Evolutionary conservation across 2,329 filamentous ascomycete genomes (phyloP).

Genomic region (Davidsoniella australis): DNA sequence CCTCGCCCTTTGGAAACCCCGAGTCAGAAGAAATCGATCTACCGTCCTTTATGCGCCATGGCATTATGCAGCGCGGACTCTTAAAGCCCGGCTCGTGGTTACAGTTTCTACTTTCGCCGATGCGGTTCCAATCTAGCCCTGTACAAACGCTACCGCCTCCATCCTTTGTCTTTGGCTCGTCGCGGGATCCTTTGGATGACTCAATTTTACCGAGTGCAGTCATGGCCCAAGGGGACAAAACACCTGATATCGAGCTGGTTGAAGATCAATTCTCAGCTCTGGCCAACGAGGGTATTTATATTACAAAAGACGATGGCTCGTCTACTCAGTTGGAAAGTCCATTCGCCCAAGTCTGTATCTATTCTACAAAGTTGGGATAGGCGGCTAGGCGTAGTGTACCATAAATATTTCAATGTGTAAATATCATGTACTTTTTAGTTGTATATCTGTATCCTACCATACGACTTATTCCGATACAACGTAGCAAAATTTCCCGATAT

Average conservation of each 20-base stretch:
- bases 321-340: constrained; percentile 11
- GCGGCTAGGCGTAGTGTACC: neutral
- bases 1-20: constrained; percentile 13
- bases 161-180: constrained; percentile 21
- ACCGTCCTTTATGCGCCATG: constrained; percentile 7
- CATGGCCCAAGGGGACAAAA: neutral
- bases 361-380: too few species aligned
- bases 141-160: constrained; percentile 1
- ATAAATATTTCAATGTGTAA: too few species aligned
- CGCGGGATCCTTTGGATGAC: constrained; percentile 1
- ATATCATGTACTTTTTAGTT: too few species aligned
- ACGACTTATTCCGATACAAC: too few species aligned
- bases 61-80: constrained; percentile 25
- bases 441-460: too few species aligned
- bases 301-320: constrained; percentile 19
- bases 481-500: too few species aligned
- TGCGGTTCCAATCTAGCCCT: constrained; percentile 7
- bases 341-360: constrained; percentile 2
- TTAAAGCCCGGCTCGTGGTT: constrained; percentile 47
- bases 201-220: too few species aligned
- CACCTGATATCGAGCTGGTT: neutral
- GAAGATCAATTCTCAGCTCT: constrained; percentile 42
- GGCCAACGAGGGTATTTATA: constrained; percentile 41
- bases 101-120: constrained; percentile 41
- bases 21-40: constrained; percentile 21